Base-by-base conservation (phyloP, 2,329 filamentous ascomycete species). In the Penicillium sp. region DNA sequence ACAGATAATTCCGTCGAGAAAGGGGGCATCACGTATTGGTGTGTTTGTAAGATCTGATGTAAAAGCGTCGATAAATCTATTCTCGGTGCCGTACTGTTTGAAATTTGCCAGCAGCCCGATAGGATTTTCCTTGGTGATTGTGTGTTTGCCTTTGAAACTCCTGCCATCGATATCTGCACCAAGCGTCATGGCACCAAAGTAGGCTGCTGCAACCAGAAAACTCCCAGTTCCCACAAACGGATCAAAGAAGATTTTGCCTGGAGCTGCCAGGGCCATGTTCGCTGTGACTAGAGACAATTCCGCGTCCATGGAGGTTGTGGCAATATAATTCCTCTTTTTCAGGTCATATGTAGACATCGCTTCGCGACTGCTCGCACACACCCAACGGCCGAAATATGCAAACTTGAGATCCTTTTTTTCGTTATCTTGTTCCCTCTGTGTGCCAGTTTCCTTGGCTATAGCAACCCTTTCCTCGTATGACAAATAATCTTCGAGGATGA, bases 291-390 rank as follows among this genome's bases (percentile, higher is more conserved):
- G 81, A 12, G 91, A 90, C 45, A 99, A 80, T 71, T 97, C 94
- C 0, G 93, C 89, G 69, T 99, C 94, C 94, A 99, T 97, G 47
- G 90, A 94, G 0, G 94, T 99, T 0, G 93, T 97, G 63, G 89
- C 91, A 65, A 99, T 97, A 69, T 99, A 99, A 40, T 83, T 82
- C 26, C 94, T 81, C 74, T 96, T 96, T 79, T 99, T 99, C 21
- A 99, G 80, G 70, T 96, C 91, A 66, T 92, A 95, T 23, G 82
- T 88, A 35, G 83, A 77, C 30, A 90, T 80, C 5, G 87, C 78
- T 53, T 89, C 83, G 46, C 93, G 82, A 3, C 82, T 83, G 2
- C 89, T 87, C 12, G 77, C 76, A 1, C 80, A 86, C 23, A 97
- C 71, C 56, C 84, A 83, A 8, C 91, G 84, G 11, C 90, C 91